Conservation (phyloP, 345 rosid species). For the Camelina sativa region DNA sequence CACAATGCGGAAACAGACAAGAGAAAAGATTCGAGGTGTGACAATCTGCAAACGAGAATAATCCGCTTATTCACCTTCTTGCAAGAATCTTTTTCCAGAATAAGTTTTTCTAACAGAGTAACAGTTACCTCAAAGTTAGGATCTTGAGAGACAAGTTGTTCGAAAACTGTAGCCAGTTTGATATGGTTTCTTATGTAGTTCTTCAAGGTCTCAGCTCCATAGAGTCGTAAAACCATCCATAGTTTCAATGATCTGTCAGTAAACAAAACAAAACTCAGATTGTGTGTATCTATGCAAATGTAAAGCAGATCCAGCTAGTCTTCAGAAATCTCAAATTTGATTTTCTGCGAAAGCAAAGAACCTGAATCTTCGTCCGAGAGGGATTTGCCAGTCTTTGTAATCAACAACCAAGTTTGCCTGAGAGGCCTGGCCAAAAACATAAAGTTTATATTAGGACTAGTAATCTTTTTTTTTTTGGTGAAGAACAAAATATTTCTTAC, state of each 20-base stretch:
- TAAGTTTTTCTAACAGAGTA: not conserved
- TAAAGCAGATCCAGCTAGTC: not conserved
- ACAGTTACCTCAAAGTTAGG: constrained; percentile 76
- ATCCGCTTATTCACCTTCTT: not conserved
- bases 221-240: constrained; percentile 88
- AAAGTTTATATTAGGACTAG: not conserved
- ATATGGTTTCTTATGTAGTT: constrained; percentile 78
- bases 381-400: constrained; percentile 96
- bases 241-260: constrained; percentile 74
- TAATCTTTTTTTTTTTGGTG: not conserved
- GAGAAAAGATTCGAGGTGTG: not conserved
- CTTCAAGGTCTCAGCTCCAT: constrained; percentile 76
- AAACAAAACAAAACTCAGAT: constrained; percentile 8
- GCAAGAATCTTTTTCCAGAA: not conserved
- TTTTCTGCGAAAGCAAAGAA: constrained; percentile 33
- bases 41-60: not conserved
- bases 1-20: not conserved
- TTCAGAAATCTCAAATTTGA: not conserved
- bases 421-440: constrained; percentile 59
- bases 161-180: constrained; percentile 69
- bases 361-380: constrained; percentile 97
- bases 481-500: constrained; percentile 46
- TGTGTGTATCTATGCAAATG: not conserved
- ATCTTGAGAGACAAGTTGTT: constrained; percentile 63
- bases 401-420: constrained; percentile 84